These are phyloP conservation scores for Nemania diffusa DNA, from an alignment of 2,329 filamentous ascomycete genomes.

Conservation along the genomic window DNA sequence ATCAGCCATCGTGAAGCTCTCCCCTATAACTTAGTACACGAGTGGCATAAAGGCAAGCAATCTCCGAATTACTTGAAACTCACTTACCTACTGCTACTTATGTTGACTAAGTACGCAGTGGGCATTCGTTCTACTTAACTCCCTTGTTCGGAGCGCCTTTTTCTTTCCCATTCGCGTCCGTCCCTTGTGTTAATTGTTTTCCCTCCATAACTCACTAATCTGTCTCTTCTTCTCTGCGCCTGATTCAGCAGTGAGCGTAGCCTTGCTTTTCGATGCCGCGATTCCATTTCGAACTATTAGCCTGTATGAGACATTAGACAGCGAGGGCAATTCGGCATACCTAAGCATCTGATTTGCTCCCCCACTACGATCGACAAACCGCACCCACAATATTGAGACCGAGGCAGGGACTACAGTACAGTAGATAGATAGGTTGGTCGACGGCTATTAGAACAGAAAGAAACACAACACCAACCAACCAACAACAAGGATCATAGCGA, in stretches of 20 bases:
- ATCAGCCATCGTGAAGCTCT: slow-evolving; percentile 25
- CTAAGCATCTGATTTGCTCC: slow-evolving; percentile 7
- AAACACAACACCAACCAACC: not conserved
- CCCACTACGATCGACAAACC: slow-evolving; percentile 19
- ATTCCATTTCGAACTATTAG: slow-evolving; percentile 5
- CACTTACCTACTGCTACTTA: not conserved
- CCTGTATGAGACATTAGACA: slow-evolving; percentile 15
- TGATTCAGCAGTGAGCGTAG: not conserved
- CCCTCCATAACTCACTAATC: not conserved
- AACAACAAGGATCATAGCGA: not conserved
- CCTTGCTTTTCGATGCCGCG: not conserved
- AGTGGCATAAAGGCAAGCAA: slow-evolving; percentile 30
- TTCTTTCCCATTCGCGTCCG: not conserved
- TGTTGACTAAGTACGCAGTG: too few species aligned
- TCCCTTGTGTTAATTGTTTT: slow-evolving; percentile 1
- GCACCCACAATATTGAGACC: slow-evolving; percentile 3
- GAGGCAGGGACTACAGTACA: too few species aligned
- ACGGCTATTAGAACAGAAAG: not conserved
- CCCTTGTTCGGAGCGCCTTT: not conserved
- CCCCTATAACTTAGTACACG: not conserved
- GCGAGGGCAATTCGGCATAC: not conserved
- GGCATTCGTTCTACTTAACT: too few species aligned
- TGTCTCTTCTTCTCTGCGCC: not conserved
- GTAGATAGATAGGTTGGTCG: too few species aligned
- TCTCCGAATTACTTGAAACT: slow-evolving; percentile 16